Conservation (phyloP, 176 grass and related monocot species). For the Carex littledalei region DNA sequence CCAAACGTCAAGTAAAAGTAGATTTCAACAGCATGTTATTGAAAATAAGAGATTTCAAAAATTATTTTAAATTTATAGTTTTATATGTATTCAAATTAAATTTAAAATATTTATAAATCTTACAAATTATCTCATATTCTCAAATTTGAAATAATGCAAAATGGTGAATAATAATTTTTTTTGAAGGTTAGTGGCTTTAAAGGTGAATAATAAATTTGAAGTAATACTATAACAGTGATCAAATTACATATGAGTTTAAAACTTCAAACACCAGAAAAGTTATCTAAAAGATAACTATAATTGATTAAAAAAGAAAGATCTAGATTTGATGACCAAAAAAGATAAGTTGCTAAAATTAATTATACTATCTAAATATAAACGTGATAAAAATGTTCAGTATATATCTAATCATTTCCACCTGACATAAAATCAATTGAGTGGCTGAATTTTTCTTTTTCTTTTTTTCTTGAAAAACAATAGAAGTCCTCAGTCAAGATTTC, state of each 20-base stretch:
- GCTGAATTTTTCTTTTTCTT: neutral
- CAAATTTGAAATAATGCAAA: neutral
- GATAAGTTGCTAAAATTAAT: neutral
- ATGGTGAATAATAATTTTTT: neutral
- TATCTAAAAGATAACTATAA: neutral
- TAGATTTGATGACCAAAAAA: neutral
- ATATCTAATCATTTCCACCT: neutral
- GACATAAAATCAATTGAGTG: neutral
- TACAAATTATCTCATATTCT: neutral
- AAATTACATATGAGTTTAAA: neutral
- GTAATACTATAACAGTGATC: neutral
- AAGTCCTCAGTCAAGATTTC: neutral
- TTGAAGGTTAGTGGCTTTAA: too few relatives aligned
- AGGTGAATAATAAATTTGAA: neutral
- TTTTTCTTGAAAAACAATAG: neutral
- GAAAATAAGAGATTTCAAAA: neutral
- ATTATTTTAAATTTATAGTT: too few relatives aligned
- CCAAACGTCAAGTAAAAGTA: neutral
- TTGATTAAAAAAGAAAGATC: neutral
- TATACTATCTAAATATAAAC: neutral
- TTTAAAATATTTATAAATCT: too few relatives aligned
- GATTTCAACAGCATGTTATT: neutral
- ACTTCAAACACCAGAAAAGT: too few relatives aligned
- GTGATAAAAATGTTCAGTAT: neutral
- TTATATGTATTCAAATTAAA: too few relatives aligned